Conservation (phyloP, 306 rosid species). For the Cucurbita argyrosperma region DNA sequence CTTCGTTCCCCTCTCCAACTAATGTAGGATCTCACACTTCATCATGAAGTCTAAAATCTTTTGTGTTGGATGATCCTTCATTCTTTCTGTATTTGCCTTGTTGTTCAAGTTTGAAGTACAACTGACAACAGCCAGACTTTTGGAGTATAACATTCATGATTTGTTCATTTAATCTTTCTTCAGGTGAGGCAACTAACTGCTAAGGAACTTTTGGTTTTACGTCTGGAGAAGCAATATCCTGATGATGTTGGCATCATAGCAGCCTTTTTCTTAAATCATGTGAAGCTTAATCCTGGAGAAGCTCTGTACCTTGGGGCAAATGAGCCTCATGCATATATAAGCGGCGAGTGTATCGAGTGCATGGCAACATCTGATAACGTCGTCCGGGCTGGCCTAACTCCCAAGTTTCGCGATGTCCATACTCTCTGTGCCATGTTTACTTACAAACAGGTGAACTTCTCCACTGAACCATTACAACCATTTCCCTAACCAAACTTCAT, state of each 20-base stretch:
- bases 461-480: not conserved
- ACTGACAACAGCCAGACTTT: not conserved
- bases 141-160: not conserved
- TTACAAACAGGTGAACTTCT: slow-evolving; percentile 53
- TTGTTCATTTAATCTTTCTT: slow-evolving; percentile 6
- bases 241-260: slow-evolving; percentile 73
- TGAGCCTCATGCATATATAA: slow-evolving; percentile 81
- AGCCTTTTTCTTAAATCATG: slow-evolving; percentile 80
- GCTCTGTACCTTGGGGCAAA: slow-evolving; percentile 75
- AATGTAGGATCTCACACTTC: too few species aligned
- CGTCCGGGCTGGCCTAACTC: slow-evolving; percentile 91
- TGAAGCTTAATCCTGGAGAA: slow-evolving; percentile 81
- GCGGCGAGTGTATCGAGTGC: slow-evolving; percentile 77
- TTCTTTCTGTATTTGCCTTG: not conserved
- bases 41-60: too few species aligned
- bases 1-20: too few species aligned
- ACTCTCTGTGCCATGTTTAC: slow-evolving; percentile 97
- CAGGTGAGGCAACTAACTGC: slow-evolving; percentile 71
- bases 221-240: slow-evolving; percentile 69
- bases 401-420: slow-evolving; percentile 66
- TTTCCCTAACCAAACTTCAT: not conserved
- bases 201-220: slow-evolving; percentile 63
- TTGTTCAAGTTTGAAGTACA: not conserved
- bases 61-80: not conserved
- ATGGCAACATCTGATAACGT: slow-evolving; percentile 99